Percentiles rank a stretch among this genome's conserved stretches.
Evolutionary conservation across 2,329 filamentous ascomycete genomes (phyloP).

Genomic region (Biscogniauxia marginata): DNA sequence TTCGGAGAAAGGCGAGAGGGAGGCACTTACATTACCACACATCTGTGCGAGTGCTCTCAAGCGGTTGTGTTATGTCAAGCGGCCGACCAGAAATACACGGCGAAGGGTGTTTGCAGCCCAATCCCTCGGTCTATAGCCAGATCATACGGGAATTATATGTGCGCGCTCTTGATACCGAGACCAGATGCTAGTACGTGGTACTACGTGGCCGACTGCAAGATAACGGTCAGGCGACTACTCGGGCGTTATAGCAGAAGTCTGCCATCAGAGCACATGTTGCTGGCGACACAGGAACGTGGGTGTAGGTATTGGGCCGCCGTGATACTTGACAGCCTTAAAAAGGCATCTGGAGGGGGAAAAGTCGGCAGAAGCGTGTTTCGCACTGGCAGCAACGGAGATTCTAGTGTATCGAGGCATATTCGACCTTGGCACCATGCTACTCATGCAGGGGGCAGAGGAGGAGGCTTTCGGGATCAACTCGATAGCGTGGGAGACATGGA

Average conservation of each 20-base stretch:
- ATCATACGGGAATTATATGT: conserved; percentile 5
- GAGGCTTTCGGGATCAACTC: background rate
- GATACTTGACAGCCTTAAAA: background rate
- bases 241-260: background rate
- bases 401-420: background rate
- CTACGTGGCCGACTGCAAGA: background rate
- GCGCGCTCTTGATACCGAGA: background rate
- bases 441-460: too few relatives aligned
- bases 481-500: background rate
- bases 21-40: background rate
- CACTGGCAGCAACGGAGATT: background rate
- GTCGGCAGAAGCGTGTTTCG: background rate
- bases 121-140: conserved; percentile 14
- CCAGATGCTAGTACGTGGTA: background rate
- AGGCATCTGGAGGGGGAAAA: background rate
- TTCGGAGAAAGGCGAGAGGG: conserved; percentile 8
- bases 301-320: background rate
- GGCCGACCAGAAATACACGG: conserved; percentile 15
- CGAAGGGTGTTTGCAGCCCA: conserved; percentile 23
- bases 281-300: background rate
- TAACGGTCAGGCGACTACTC: conserved; percentile 1
- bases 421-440: background rate
- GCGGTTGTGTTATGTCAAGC: conserved; percentile 6
- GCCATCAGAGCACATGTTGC: background rate
- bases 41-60: background rate